Evolutionary conservation across 2,329 filamentous ascomycete species (phyloP), one percentile per base, ranked within the genome.

Genomic region (Calonectria henricotiae): DNA sequence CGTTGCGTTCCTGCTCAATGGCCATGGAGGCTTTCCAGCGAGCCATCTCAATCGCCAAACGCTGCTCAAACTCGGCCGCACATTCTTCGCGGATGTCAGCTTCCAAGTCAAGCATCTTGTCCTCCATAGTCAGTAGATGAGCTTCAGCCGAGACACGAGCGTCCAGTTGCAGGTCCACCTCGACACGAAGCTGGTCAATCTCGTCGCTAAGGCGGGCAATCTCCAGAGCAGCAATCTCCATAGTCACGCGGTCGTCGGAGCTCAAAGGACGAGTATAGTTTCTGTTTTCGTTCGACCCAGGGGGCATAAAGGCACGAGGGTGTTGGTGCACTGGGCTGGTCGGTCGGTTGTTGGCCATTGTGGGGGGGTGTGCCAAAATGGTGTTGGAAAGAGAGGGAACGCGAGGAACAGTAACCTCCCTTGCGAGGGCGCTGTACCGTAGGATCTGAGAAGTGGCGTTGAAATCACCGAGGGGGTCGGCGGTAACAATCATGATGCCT

Each of bases 401-500:
- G 5, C 96, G 92, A 6, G 95, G 95, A 1, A 98, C 94, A 0
- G 96, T 97, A 12, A 98, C 93, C 83, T 98, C 96, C 23, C 95
- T 91, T 0, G 96, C 96, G 5, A 99, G 88, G 0, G 96, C 96
- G 25, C 94, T 96, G 83, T 99, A 99, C 20, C 96, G 92, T 1
- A 99, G 86, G 71, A 99, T 98, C 79, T 98, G 96, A 5, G 94
- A 97, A 0, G 96, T 99, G 13, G 96, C 95, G 79, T 98, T 98
- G 85, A 95, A 98, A 82, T 99, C 96, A 43, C 96, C 96, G 13
- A 93, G 84, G 0, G 96, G 94, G 78, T 99, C 96, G 3, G 96
- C 96, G 0, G 96, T 98, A 17, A 98, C 96, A 67, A 99, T 93
- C 95, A 99, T 98, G 77, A 97, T 91, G 1, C 92, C 95, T 78